Evolutionary conservation across 176 grass and related monocot genomes (phyloP).

Genomic region (Eremochloa ophiuroides): DNA sequence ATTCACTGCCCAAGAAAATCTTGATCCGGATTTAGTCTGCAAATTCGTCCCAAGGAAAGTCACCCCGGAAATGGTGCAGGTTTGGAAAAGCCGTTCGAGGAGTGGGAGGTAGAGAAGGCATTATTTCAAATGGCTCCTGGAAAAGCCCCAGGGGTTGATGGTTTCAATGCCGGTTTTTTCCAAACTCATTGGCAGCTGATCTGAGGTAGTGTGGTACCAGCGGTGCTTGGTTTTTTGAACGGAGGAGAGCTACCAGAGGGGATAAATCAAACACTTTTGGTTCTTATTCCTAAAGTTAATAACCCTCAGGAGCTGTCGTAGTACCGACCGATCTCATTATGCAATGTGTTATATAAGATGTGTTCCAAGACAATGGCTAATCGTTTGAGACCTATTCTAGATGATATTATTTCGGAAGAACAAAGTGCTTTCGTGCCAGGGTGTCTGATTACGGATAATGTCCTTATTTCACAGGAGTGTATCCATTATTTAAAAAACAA

Average conservation of each 20-base stretch:
- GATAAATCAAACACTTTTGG: neutral
- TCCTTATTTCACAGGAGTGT: too few relatives aligned
- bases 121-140: neutral
- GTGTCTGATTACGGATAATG: too few relatives aligned
- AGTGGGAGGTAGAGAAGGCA: accelerated
- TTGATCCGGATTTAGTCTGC: accelerated
- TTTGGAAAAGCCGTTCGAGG: accelerated
- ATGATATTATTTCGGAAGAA: neutral
- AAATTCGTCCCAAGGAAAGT: neutral
- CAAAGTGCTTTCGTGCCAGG: too few relatives aligned
- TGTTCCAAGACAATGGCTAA: neutral
- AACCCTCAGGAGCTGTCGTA: neutral
- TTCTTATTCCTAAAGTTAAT: neutral
- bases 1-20: accelerated
- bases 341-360: neutral
- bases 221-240: neutral
- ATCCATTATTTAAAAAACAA: too few relatives aligned
- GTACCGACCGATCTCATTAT: neutral
- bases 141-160: neutral
- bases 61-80: accelerated
- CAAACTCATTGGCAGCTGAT: neutral
- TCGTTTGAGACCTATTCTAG: accelerated
- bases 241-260: neutral
- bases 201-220: accelerated
- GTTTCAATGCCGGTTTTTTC: neutral